Base-by-base conservation (phyloP, 1,284 basidiomycete species). In the Ganoderma meredithae region DNA sequence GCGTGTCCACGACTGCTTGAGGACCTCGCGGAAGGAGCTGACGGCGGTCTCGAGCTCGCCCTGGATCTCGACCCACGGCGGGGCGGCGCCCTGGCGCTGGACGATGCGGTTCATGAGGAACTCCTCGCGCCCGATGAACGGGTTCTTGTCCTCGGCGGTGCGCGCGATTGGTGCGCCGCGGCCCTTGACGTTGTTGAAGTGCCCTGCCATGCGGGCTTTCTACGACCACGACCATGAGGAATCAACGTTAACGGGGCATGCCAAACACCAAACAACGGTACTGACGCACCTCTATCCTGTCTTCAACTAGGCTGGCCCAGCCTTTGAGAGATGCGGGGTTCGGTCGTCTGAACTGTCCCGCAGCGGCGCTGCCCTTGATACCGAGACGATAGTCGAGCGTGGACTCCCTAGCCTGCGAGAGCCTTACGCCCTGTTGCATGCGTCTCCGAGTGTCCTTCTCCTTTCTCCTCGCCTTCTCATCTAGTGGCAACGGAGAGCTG, bases 11-110 rank as follows among this genome's bases (percentile, higher is more conserved):
- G 89, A 86, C 70, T 86, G 79, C 66, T 82, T 81, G 58, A 96
- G 80, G 4, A 90, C 83, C 27, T 84, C 81, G 1, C 94, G 88
- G 79, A 96, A 96, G 0, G 86, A 81, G 2, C 73, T 75, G 5
- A 92, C 77, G 0, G 91, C 85, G 1, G 79, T 77, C 64, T 92
- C 88, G 41, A 93, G 79, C 67, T 88, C 86, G 68, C 84, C 82
- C 79, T 96, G 95, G 41, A 96, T 76, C 79, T 97, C 95, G 3
- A 97, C 91, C 95, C 95, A 97, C 2, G 95, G 93, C n/a, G 95
- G 96, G 0, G 90, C 88, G 1, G 92, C 94, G 17, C 93, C 94
- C 74, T 96, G 94, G 47, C 90, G 83, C 75, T 95, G 92, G 22
- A 97, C 87, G 67, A 97, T 95, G 15, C 95, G 88, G 76, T 97